A percentile compares a stretch with the other conserved stretches of the same genome.
phyloP scores from a whole-genome alignment of 2,329 filamentous ascomycete species.

The Dothideomycetes sp. region DNA sequence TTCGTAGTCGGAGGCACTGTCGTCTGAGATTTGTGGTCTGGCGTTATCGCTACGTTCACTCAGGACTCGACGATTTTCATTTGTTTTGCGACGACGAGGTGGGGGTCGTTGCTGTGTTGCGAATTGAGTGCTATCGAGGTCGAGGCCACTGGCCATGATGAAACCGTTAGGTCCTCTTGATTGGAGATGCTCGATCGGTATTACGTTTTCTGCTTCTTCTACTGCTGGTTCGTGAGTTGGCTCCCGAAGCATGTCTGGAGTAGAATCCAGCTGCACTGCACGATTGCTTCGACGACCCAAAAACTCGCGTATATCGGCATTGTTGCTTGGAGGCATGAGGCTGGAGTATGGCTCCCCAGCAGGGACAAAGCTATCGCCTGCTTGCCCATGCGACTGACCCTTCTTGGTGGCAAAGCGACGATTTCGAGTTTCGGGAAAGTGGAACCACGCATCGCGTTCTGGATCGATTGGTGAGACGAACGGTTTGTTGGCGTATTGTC shows the following conservation, averaged over 20 bases:
- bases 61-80: conserved; percentile 4
- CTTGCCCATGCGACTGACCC: conserved; percentile 8
- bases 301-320: conserved; percentile 12
- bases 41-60: too few relatives aligned
- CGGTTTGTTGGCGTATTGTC: conserved; percentile 21
- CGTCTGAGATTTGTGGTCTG: not conserved
- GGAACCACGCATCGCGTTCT: conserved; percentile 20
- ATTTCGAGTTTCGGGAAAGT: conserved; percentile 14
- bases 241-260: too few relatives aligned
- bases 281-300: not conserved
- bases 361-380: conserved; percentile 16
- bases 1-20: conserved; percentile 1
- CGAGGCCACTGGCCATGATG: conserved; percentile 24
- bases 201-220: conserved; percentile 1
- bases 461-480: conserved; percentile 22
- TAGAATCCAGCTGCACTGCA: not conserved
- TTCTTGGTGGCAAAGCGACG: conserved; percentile 1
- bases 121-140: conserved; percentile 15
- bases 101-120: conserved; percentile 8
- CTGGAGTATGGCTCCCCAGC: conserved; percentile 20
- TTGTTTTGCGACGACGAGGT: conserved; percentile 10
- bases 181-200: not conserved
- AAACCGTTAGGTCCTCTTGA: conserved; percentile 16
- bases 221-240: not conserved
- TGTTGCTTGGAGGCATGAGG: conserved; percentile 6